Evolutionary conservation across 306 rosid species (phyloP).

Genomic region (Vachellia collinsii): DNA sequence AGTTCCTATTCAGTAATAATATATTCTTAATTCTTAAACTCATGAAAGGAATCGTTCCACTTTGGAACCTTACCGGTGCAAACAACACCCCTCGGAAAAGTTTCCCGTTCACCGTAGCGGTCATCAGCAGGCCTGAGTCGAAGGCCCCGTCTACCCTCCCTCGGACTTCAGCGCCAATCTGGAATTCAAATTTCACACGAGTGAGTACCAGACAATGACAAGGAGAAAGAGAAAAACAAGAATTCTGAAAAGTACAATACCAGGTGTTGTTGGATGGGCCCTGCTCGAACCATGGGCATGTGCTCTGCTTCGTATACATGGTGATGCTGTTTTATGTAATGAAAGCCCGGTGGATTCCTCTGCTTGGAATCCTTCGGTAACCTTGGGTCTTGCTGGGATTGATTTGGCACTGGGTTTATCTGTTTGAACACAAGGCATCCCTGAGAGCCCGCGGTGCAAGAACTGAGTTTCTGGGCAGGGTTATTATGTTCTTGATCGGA

Average conservation of each 20-base stretch:
- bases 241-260: constrained; percentile 24
- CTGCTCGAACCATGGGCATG: constrained; percentile 36
- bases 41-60: too few relatives aligned
- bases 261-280: constrained; percentile 50
- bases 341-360: constrained; percentile 51
- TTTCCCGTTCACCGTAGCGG: constrained; percentile 69
- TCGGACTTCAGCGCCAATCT: constrained; percentile 76
- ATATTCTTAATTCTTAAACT: too few relatives aligned
- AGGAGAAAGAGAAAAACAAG: neutral
- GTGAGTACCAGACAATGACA: neutral
- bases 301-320: constrained; percentile 38
- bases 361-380: constrained; percentile 33
- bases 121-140: constrained; percentile 72
- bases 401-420: constrained; percentile 40
- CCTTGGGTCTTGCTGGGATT: constrained; percentile 38
- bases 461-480: constrained; percentile 44
- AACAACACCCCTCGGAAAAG: constrained; percentile 73
- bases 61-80: constrained; percentile 63
- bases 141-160: constrained; percentile 77
- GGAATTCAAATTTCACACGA: constrained; percentile 20
- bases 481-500: constrained; percentile 74
- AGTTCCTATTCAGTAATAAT: neutral
- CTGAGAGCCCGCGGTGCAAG: constrained; percentile 47
- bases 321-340: constrained; percentile 37
- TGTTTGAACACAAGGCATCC: constrained; percentile 49